phyloP scores from a whole-genome alignment of 2,329 filamentous ascomycete species.

The Lachnellula suecica region DNA sequence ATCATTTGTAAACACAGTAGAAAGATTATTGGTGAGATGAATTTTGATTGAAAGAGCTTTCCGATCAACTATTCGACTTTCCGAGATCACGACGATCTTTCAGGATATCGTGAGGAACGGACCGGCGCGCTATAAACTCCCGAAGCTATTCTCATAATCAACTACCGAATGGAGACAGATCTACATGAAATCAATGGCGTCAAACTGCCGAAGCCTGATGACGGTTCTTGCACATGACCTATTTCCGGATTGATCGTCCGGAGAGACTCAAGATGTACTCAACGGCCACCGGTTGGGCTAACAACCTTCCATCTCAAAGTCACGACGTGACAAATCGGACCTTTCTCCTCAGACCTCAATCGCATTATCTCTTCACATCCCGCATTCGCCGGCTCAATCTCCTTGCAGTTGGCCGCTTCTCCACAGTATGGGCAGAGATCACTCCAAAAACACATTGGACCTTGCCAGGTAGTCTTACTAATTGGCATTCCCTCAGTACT shows the following conservation, averaged over 20 bases:
- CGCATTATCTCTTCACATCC: conserved; percentile 4
- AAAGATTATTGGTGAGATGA: too few species aligned
- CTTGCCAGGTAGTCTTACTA: conserved; percentile 12
- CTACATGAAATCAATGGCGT: too few species aligned
- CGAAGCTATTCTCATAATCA: too few species aligned
- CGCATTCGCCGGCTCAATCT: neutral
- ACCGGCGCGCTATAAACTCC: too few species aligned
- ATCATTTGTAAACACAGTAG: too few species aligned
- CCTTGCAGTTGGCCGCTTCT: neutral
- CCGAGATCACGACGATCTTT: too few species aligned
- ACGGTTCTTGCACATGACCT: neutral
- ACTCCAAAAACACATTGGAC: conserved; percentile 16
- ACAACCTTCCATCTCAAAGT: neutral
- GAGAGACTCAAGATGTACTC: neutral
- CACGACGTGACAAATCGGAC: neutral
- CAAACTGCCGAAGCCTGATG: too few species aligned
- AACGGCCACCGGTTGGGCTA: neutral
- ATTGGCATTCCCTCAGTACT: conserved; percentile 11
- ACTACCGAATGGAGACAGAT: too few species aligned
- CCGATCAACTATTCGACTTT: too few species aligned
- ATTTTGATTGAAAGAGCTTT: too few species aligned
- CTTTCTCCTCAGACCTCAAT: conserved; percentile 2
- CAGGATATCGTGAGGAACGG: too few species aligned
- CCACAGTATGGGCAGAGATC: conserved; percentile 18
- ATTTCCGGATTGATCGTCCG: neutral